These are phyloP conservation scores for Penicillium samsonianum DNA, from an alignment of 495 filamentous ascomycete genomes.

Conservation along the genomic window DNA sequence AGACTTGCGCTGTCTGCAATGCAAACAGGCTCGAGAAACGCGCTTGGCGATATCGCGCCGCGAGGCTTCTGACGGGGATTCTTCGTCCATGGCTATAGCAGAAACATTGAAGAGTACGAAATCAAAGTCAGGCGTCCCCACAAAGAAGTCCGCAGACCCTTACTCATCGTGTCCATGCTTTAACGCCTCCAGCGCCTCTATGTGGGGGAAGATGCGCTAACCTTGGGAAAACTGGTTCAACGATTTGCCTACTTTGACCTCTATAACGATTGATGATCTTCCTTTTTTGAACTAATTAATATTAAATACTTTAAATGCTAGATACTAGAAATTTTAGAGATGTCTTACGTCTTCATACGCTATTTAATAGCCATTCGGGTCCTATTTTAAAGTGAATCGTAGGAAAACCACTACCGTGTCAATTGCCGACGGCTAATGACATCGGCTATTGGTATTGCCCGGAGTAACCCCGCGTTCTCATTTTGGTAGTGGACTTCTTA, in stretches of 20 bases:
- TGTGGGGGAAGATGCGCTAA: constrained; percentile 8
- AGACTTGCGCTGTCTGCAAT: constrained; percentile 63
- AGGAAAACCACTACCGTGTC: neutral
- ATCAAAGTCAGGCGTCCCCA: neutral
- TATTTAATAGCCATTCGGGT: no score
- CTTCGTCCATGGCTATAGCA: constrained; percentile 3
- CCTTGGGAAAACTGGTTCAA: neutral
- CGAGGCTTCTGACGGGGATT: constrained; percentile 8
- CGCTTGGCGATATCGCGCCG: constrained; percentile 47
- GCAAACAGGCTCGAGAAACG: constrained; percentile 62
- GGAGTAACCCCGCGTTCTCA: constrained; percentile 7
- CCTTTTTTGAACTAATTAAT: no score
- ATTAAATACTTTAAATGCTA: no score
- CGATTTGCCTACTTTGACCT: neutral
- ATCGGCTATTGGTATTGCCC: constrained; percentile 12
- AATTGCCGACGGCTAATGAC: constrained; percentile 14
- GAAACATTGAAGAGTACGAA: constrained; percentile 2
- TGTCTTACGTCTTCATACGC: no score
- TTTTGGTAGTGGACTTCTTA: neutral
- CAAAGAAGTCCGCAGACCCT: neutral
- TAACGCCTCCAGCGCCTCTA: no score
- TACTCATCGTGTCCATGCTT: constrained; percentile 11
- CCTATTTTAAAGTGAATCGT: no score
- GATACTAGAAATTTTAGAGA: no score
- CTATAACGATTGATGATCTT: neutral